Conservation (phyloP, 2,329 filamentous ascomycete species). For the Pyricularia sp. region DNA sequence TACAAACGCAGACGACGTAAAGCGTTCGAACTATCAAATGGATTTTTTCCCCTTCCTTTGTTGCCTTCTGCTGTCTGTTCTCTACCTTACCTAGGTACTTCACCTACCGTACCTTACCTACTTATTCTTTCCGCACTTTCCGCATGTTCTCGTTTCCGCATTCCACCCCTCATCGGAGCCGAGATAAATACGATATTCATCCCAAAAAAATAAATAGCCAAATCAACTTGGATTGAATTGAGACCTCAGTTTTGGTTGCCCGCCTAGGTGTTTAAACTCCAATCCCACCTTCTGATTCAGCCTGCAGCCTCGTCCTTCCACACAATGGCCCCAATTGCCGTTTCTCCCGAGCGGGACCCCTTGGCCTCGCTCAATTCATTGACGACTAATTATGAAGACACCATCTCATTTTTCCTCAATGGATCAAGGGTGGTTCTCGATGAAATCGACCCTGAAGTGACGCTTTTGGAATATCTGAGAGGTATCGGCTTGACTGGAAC, state of each 20-base stretch:
- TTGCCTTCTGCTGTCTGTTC: background rate
- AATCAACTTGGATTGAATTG: background rate
- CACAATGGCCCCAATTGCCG: constrained; percentile 42
- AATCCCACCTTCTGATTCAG: background rate
- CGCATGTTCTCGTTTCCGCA: no score
- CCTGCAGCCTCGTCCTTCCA: background rate
- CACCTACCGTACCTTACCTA: background rate
- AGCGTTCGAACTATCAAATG: background rate
- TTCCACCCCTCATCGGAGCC: background rate
- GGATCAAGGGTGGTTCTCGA: constrained; percentile 81
- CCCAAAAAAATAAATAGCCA: background rate
- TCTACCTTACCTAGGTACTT: no score
- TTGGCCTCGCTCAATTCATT: constrained; percentile 33
- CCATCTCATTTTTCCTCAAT: constrained; percentile 85
- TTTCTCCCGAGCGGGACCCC: constrained; percentile 33
- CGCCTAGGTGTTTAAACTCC: background rate
- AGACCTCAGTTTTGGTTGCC: background rate
- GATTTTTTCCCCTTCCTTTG: no score
- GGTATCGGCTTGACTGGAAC: constrained; percentile 90
- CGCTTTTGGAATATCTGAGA: constrained; percentile 81
- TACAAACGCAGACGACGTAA: background rate
- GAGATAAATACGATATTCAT: background rate
- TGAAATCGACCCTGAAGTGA: constrained; percentile 79
- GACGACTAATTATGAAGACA: constrained; percentile 72
- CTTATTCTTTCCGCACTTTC: no score